Conservation (phyloP, 202 grass and related monocot species). For the Brachypodium distachyon region DNA sequence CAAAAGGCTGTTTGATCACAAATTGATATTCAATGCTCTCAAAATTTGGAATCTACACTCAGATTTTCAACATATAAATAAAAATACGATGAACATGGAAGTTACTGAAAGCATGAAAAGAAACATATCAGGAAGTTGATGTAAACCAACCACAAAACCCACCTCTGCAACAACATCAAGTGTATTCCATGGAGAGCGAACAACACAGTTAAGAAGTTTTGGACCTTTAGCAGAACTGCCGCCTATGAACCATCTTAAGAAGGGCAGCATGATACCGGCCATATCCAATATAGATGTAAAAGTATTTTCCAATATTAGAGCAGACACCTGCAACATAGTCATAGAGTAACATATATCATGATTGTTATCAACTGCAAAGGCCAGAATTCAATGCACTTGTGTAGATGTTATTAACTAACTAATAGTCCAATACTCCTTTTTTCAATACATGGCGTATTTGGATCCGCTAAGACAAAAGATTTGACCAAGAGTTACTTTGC, state of each 20-base stretch:
- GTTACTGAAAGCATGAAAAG: not conserved
- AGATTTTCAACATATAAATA: not conserved
- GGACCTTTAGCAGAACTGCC: constrained; percentile 70
- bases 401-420: not conserved
- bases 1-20: not conserved
- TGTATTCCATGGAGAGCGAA: constrained; percentile 95
- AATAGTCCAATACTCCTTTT: too few species aligned
- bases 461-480: too few species aligned
- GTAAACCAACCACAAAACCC: constrained; percentile 7
- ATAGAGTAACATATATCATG: constrained; percentile 14
- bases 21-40: not conserved
- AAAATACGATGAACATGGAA: not conserved
- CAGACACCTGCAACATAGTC: constrained; percentile 62
- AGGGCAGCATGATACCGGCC: constrained; percentile 93
- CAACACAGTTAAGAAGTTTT: constrained; percentile 89
- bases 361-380: not conserved
- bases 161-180: constrained; percentile 80
- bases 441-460: too few species aligned
- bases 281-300: constrained; percentile 98
- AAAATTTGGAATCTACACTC: not conserved
- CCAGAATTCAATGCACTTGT: not conserved
- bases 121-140: constrained; percentile 2
- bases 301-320: constrained; percentile 93
- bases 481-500: too few species aligned
- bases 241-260: constrained; percentile 94